Base-by-base conservation (phyloP, 805 yeast genomes). In the Wickerhamiella hasegawae region DNA sequence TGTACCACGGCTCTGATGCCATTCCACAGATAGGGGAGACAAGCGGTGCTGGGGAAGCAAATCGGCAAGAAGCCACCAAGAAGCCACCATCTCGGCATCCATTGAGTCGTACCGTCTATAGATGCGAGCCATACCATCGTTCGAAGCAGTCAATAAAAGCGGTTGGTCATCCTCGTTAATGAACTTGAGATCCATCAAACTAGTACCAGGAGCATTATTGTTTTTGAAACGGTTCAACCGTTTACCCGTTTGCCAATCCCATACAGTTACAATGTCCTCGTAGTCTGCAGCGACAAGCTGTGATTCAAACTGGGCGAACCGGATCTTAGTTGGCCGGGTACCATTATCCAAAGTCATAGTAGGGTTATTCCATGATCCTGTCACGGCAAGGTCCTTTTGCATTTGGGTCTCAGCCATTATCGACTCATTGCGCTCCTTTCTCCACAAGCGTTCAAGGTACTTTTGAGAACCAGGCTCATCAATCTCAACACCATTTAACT, bases 1-100 rank as follows among this genome's bases (percentile, higher is more conserved):
- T 1, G 94, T 72, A 0, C 98, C 98, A 40, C 95, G 63, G 31
- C 90, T 77, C 51, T 90, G 98, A 54, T 87, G 97, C 98, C 98
- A 90, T 45, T 90, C 97, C 9, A 85, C 73, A 15, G 83, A 68
- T 35, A 87, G 60, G 3, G 95, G 95, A 12, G 82, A 72, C 19
- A 84, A 76, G 47, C 81, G 68, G 18, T 87, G 80, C 0, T 93
- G 76, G 18, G 83, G 63, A 14, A 83, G 58, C 49, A 87, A 64
- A 53, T 85, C 95, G 0, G 93, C 78, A 39, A 90, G 63, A 0
- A 94, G 95, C 53, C 95, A 69, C 96, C 97, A 90, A 1, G 95
- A 71, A 0, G 94, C 69, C 2, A 84, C 72, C 35, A 82, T 56
- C 45, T 77, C 76, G 5, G 74, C 63, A 4, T 64, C 60, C 3